Conservation (phyloP, 306 rosid species). For the Fragaria ananassa region DNA sequence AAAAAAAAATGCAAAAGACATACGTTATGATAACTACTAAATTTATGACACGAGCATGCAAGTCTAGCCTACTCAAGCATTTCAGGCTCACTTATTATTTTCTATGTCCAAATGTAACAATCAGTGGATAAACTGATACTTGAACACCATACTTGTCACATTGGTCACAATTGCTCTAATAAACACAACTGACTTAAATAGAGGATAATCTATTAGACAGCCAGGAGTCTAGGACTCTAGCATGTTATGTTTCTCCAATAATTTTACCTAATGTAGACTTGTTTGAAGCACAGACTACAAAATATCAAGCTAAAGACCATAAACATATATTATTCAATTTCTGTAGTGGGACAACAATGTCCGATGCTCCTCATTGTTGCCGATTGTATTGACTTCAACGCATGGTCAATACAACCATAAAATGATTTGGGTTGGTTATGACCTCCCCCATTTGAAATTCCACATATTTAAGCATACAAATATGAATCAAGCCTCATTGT, state of each 20-base stretch:
- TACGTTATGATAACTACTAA: not conserved
- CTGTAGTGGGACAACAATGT: not conserved
- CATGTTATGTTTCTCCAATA: not conserved
- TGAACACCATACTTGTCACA: not conserved
- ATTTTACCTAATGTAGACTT: not conserved
- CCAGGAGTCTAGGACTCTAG: not conserved
- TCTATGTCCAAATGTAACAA: conserved; percentile 3
- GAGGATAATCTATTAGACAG: not conserved
- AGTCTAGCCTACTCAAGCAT: not conserved
- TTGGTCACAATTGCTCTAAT: not conserved
- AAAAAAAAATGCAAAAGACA: conserved; percentile 17
- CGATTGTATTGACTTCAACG: not conserved
- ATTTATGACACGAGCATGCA: not conserved
- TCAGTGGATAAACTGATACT: not conserved
- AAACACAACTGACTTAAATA: not conserved
- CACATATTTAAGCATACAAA: not conserved
- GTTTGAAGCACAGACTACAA: not conserved
- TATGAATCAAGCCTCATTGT: conserved; percentile 1
- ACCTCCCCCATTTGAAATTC: not conserved
- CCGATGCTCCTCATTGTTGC: not conserved
- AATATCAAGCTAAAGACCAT: not conserved
- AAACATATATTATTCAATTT: not conserved
- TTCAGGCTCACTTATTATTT: not conserved
- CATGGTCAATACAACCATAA: not conserved
- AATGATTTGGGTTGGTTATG: not conserved